Conservation (phyloP, 768 basidiomycete genomes). For the Asterophora parasitica region DNA sequence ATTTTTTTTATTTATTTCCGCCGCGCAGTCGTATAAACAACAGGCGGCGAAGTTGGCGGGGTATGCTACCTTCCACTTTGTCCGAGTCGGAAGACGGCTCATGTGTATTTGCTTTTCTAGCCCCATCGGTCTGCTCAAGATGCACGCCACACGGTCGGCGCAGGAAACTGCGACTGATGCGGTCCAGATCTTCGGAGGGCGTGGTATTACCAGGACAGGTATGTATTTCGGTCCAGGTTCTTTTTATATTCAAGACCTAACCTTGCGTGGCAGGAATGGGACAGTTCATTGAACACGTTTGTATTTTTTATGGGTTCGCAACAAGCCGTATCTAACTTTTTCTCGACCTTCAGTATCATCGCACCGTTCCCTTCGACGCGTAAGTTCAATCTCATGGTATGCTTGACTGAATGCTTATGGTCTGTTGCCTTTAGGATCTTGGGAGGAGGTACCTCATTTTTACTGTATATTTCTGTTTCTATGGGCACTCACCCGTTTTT, state of each 20-base stretch:
- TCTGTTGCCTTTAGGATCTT: slow-evolving; percentile 37
- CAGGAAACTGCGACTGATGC: slow-evolving; percentile 67
- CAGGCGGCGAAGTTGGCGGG: slow-evolving; percentile 74
- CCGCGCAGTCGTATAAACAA: slow-evolving; percentile 57
- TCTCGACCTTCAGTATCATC: slow-evolving; percentile 43
- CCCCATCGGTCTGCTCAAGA: slow-evolving; percentile 69
- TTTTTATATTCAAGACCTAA: not conserved
- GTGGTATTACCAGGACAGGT: slow-evolving; percentile 80
- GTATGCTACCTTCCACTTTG: slow-evolving; percentile 27
- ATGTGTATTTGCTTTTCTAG: slow-evolving; percentile 23
- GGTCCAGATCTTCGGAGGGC: slow-evolving; percentile 85
- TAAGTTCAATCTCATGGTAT: slow-evolving; percentile 21
- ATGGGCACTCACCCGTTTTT: slow-evolving; percentile 6
- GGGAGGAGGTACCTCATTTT: slow-evolving; percentile 48
- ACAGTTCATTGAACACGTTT: slow-evolving; percentile 59
- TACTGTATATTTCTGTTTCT: not conserved
- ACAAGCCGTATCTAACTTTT: slow-evolving; percentile 20
- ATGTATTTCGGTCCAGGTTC: slow-evolving; percentile 23
- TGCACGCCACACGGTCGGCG: slow-evolving; percentile 56
- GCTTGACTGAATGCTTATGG: not conserved
- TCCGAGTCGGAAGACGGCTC: not conserved
- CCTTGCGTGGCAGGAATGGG: slow-evolving; percentile 45
- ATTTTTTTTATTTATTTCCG: not conserved
- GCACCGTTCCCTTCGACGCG: slow-evolving; percentile 63
- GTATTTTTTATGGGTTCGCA: slow-evolving; percentile 16